Evolutionary conservation across 2,329 filamentous ascomycete genomes (phyloP), one percentile per base, ranked within the genome.

Genomic region (Trichophyton schoenleinii): DNA sequence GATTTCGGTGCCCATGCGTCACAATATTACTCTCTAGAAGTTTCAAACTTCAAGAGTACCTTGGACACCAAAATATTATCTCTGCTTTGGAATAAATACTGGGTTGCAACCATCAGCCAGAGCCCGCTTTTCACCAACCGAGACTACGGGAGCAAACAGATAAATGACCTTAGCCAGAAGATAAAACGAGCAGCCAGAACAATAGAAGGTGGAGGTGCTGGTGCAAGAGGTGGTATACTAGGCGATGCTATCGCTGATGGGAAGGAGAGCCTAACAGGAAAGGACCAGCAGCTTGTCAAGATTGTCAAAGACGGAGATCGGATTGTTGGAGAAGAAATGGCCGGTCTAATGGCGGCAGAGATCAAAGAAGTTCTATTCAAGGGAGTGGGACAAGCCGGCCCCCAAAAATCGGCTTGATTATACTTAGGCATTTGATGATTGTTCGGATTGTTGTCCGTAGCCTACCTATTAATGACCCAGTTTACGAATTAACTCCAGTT

Each of bases 31-130:
- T 81, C 87, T 13, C 82, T 99, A 4, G 88, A 95, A 64, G 88
- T 97, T 13, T 90, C 90, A 36, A 90, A 95, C 75, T 99, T 90
- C 81, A 97, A 97, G 78, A 94, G 89, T 65, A 87, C 88, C 0
- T 85, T 99, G 31, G 94, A 99, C 75, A 82, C 86, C 1, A 87
- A 91, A 68, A 81, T 99, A 25, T 80, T 99, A 3, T 89, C 95
- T 70, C 82, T 90, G 59, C 80, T 99, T 34, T 97, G 94, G 94
- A 96, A 96, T 79, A 97, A 97, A 75, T 99, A 99, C 79, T 76
- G 74, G 65, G 65, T 96, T 38, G 89, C 95, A 70, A 99, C 94
- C 4, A 82, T 99, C 20, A 95, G 90, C 36, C 89, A 95, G 68
- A 94, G 86, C 67, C 91, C 92, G 22, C 81, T 96, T 3, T 86